Percentiles rank a stretch among this genome's conserved stretches.
phyloP scores from a whole-genome alignment of 2,329 filamentous ascomycete genomes.

The Nectriaceae sp. region DNA sequence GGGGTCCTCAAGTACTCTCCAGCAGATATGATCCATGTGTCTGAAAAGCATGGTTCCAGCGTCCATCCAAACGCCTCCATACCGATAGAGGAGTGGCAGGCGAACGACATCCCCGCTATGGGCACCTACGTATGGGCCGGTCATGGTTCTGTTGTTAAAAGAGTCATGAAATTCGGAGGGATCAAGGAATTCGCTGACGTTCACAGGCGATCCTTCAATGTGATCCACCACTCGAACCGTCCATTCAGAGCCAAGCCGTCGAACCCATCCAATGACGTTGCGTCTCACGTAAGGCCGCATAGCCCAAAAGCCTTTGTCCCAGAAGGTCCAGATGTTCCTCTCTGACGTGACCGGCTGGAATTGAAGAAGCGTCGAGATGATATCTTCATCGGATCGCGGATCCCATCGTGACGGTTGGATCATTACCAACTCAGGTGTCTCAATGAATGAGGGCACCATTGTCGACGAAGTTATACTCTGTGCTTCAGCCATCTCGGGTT shows the following conservation, averaged over 20 bases:
- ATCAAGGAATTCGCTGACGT: slow-evolving; percentile 35
- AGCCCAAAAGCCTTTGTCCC: slow-evolving; percentile 35
- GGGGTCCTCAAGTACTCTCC: slow-evolving; percentile 29
- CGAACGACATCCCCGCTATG: slow-evolving; percentile 46
- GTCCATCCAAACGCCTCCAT: slow-evolving; percentile 42
- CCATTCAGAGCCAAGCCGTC: slow-evolving; percentile 38
- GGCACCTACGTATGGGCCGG: slow-evolving; percentile 40
- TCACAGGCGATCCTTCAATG: slow-evolving; percentile 33
- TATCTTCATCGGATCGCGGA: slow-evolving; percentile 28
- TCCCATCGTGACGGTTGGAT: neutral
- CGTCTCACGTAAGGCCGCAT: slow-evolving; percentile 37
- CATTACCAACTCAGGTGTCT: neutral
- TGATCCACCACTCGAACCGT: slow-evolving; percentile 38
- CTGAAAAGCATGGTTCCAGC: slow-evolving; percentile 23
- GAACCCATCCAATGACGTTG: slow-evolving; percentile 40
- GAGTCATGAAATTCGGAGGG: slow-evolving; percentile 34
- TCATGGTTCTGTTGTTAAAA: slow-evolving; percentile 41
- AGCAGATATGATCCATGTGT: slow-evolving; percentile 35
- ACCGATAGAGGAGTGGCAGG: slow-evolving; percentile 34
- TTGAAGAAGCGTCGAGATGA: slow-evolving; percentile 20
- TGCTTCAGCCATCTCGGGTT: too few relatives aligned
- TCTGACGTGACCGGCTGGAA: slow-evolving; percentile 32
- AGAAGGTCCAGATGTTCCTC: slow-evolving; percentile 44
- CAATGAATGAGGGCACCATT: neutral
- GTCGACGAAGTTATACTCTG: too few relatives aligned